Base-by-base conservation (phyloP, 225 moss, liverwort and hornwort species). In the Takakia lepidozioides region DNA sequence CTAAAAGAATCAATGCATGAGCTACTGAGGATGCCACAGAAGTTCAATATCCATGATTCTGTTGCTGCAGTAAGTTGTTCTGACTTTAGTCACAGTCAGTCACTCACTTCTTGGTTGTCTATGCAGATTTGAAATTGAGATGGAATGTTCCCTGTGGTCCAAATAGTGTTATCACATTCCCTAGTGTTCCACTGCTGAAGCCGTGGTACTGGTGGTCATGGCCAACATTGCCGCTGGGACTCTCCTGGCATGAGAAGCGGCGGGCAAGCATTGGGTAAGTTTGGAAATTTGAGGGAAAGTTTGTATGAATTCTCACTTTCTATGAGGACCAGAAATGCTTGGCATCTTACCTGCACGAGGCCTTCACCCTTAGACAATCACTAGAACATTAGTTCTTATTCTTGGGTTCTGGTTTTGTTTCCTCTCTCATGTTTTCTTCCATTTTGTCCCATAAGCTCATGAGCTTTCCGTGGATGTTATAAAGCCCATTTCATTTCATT, bases 151-250 rank as follows among this genome's bases (percentile, higher is more conserved):
- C 84, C n/a, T 88, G 88, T 53, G 84, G 84, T 37, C 74, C 67
- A 17, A 78, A 78, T 44, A 84, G 88, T 53, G 84, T 75, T 9
- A 73, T 88, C 14, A 78, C 88, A 32, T 88, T 88, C 56, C 88
- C 88, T 19, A 88, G 78, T 36, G 69, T 78, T 18, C 78, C 75
- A 0, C 22, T 81, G 26, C 37, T 88, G 16, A 88, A 88, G 67
- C 88, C 88, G 3, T 88, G 88, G 88, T 88, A 71, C 55, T 88
- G 88, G 88, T 88, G 88, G 88, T 72, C 88, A 3, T 88, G 80
- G 54, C 88, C 88, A 28, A 74, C 75, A 8, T 60, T 88, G 16
- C 84, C 88, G 4, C 51, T 88, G 57, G 88, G 88, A 47, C 64
- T 84, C 11, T 58, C 66, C 24, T 88, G 88, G 88, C 84, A 88